Conservation (phyloP, 1,139 yeast genomes). For the Pneumocystis oryctolagi region DNA sequence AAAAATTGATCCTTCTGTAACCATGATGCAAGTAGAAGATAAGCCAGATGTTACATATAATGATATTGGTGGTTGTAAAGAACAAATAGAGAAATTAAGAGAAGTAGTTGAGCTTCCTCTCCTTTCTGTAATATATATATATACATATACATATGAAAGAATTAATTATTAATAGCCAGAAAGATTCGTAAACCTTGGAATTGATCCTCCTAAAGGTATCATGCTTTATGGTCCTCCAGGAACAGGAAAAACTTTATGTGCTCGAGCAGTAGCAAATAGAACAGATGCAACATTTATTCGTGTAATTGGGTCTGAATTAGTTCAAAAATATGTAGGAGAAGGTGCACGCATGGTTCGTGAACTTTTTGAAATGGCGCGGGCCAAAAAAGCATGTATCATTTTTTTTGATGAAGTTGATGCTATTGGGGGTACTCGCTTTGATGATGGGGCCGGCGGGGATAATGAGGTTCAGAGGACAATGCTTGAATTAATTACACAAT, state of each 20-base stretch:
- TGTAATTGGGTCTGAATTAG: constrained; percentile 94
- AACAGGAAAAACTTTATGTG: constrained; percentile 94
- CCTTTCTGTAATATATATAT: constrained; percentile 23
- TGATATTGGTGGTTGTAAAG: constrained; percentile 96
- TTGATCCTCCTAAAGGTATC: constrained; percentile 97
- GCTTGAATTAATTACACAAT: constrained; percentile 92
- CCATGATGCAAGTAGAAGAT: constrained; percentile 99
- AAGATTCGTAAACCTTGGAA: constrained; percentile 86
- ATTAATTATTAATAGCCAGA: constrained; percentile 48
- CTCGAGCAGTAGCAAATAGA: constrained; percentile 96
- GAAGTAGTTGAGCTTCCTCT: constrained; percentile 95
- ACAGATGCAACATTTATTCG: constrained; percentile 97
- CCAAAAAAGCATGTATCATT: constrained; percentile 91
- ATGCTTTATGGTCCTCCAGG: constrained; percentile 96
- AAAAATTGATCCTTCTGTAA: constrained; percentile 88
- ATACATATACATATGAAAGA: not conserved
- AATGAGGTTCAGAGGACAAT: constrained; percentile 97
- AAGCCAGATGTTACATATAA: constrained; percentile 76
- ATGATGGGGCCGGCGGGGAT: constrained; percentile 99
- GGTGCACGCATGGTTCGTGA: constrained; percentile 99
- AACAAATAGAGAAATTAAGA: constrained; percentile 88
- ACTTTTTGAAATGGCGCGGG: constrained; percentile 94
- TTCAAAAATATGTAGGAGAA: constrained; percentile 96
- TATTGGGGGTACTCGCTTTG: constrained; percentile 96
- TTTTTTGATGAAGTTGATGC: constrained; percentile 97